A percentile compares a stretch with the other conserved stretches of the same genome.
Evolutionary conservation across 306 rosid genomes (phyloP).

Genomic region (Gastrolobium bilobum): DNA sequence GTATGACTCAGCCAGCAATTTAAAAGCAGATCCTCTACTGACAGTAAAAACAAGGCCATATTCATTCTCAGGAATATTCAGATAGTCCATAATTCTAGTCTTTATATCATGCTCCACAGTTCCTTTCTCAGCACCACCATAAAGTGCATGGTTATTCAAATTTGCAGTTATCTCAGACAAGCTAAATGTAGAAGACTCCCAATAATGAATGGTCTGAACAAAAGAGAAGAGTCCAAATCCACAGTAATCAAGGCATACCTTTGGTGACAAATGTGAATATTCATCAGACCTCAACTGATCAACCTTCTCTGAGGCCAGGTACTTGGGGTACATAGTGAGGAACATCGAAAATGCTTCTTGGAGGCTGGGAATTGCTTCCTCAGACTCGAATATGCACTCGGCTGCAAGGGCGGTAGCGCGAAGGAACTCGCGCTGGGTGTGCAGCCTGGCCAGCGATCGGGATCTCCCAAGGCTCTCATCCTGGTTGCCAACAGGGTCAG

Average conservation of each 20-base stretch:
- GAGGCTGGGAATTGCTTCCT: constrained; percentile 70
- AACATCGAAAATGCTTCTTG: constrained; percentile 78
- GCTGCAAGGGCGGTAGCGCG: constrained; percentile 93
- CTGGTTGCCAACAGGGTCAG: constrained; percentile 67
- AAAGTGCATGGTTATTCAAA: constrained; percentile 91
- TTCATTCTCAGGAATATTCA: constrained; percentile 95
- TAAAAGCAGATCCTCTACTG: constrained; percentile 95
- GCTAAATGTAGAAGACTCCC: constrained; percentile 98
- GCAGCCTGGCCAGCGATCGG: constrained; percentile 86
- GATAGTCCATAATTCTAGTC: constrained; percentile 86
- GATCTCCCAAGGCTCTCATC: constrained; percentile 80
- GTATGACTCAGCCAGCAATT: constrained; percentile 87
- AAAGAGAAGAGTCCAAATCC: constrained; percentile 95
- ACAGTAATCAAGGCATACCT: constrained; percentile 99
- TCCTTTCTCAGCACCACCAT: constrained; percentile 92
- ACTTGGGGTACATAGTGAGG: constrained; percentile 93
- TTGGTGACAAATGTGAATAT: constrained; percentile 79
- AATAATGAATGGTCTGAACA: constrained; percentile 88
- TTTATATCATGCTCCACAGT: constrained; percentile 91
- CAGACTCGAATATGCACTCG: constrained; percentile 78
- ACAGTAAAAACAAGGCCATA: constrained; percentile 97
- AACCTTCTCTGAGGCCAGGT: constrained; percentile 79
- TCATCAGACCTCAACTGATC: constrained; percentile 93
- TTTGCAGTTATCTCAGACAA: constrained; percentile 97
- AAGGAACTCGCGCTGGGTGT: constrained; percentile 91